Conservation (phyloP, 2,329 filamentous ascomycete species). For the Venturia asperata region DNA sequence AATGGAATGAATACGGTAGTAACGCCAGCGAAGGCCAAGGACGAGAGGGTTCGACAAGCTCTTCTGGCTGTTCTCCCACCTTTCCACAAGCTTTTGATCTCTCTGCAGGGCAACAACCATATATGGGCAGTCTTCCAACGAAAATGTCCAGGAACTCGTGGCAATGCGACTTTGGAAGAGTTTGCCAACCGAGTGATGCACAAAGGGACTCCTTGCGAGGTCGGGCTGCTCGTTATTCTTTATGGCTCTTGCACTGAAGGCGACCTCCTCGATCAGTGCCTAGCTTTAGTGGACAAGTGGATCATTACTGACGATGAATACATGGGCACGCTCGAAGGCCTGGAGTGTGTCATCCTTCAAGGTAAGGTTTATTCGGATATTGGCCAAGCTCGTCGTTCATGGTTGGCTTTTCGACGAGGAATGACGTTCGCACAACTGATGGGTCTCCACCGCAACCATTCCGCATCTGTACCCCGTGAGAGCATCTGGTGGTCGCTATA, state of each 20-base stretch:
- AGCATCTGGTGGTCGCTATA: constrained; percentile 37
- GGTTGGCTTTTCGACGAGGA: constrained; percentile 46
- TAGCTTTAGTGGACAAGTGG: constrained; percentile 41
- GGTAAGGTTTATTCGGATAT: constrained; percentile 49
- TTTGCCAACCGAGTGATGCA: constrained; percentile 41
- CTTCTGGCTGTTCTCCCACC: constrained; percentile 32
- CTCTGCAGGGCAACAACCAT: constrained; percentile 31
- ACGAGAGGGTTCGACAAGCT: constrained; percentile 31
- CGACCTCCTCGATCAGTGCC: constrained; percentile 40
- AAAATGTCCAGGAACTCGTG: constrained; percentile 38
- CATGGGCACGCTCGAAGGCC: constrained; percentile 44
- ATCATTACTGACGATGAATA: constrained; percentile 44
- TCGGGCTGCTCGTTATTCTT: constrained; percentile 33
- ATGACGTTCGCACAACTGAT: constrained; percentile 48
- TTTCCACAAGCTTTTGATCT: constrained; percentile 28
- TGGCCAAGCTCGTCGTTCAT: constrained; percentile 49
- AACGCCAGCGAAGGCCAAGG: constrained; percentile 28
- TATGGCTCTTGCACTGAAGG: constrained; percentile 35
- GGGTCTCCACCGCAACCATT: constrained; percentile 35
- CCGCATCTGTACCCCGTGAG: constrained; percentile 29
- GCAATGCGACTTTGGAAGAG: constrained; percentile 31
- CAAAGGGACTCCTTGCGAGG: constrained; percentile 36
- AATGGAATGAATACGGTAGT: constrained; percentile 24
- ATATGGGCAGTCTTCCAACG: constrained; percentile 40
- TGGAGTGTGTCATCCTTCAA: constrained; percentile 47